A percentile compares a stretch with the other conserved stretches of the same genome.
These are phyloP conservation scores for Earliella scabrosa DNA, from an alignment of 1,284 basidiomycete genomes.

Conservation along the genomic window DNA sequence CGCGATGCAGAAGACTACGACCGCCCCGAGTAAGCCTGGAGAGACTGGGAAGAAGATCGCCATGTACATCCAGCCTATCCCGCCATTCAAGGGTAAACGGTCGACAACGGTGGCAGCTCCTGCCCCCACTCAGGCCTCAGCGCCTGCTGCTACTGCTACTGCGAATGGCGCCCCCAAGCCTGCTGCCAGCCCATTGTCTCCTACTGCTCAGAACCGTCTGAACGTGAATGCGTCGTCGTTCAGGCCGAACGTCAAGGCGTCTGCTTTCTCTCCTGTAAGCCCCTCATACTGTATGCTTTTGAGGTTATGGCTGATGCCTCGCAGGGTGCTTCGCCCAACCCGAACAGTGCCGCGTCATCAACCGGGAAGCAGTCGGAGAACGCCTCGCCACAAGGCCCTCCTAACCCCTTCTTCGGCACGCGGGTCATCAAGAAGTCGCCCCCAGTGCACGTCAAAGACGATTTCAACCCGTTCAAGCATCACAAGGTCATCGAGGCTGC, in stretches of 20 bases:
- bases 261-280: slow-evolving; percentile 39
- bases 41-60: slow-evolving; percentile 41
- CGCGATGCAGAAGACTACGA: slow-evolving; percentile 30
- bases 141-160: slow-evolving; percentile 31
- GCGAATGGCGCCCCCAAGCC: slow-evolving; percentile 34
- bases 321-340: slow-evolving; percentile 47
- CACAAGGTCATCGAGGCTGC: slow-evolving; percentile 79
- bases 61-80: slow-evolving; percentile 89
- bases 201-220: slow-evolving; percentile 46
- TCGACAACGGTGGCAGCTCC: slow-evolving; percentile 31
- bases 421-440: slow-evolving; percentile 74
- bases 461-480: slow-evolving; percentile 94
- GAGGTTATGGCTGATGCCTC: not conserved
- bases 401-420: slow-evolving; percentile 89
- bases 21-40: slow-evolving; percentile 35
- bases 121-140: slow-evolving; percentile 22
- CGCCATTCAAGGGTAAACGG: slow-evolving; percentile 83
- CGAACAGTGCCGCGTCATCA: slow-evolving; percentile 45
- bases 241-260: slow-evolving; percentile 82
- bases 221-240: slow-evolving; percentile 82
- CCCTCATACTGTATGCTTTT: not conserved
- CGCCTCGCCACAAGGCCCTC: slow-evolving; percentile 39
- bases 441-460: slow-evolving; percentile 84
- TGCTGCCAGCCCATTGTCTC: slow-evolving; percentile 46
- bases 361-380: slow-evolving; percentile 64